These are phyloP conservation scores for Fusarium sp. DNA, from an alignment of 2,329 filamentous ascomycete species.

Conservation along the genomic window DNA sequence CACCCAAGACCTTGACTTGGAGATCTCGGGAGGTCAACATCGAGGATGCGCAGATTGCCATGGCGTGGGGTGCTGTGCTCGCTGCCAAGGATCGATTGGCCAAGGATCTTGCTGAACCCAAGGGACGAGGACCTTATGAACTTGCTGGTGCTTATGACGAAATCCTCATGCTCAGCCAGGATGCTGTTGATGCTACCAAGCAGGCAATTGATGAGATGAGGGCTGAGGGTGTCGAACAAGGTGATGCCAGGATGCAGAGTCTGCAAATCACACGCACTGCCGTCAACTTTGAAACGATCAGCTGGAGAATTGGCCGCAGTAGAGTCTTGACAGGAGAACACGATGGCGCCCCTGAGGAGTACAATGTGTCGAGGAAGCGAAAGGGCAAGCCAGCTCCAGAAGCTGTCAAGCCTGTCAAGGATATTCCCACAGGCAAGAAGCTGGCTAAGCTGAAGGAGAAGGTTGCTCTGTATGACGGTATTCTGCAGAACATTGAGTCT, in stretches of 20 bases:
- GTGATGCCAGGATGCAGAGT: conserved; percentile 88
- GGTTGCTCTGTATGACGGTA: conserved; percentile 89
- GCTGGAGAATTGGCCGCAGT: conserved; percentile 94
- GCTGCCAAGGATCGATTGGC: conserved; percentile 61
- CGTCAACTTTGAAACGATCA: conserved; percentile 92
- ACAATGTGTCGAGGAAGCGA: conserved; percentile 61
- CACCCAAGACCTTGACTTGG: conserved; percentile 84
- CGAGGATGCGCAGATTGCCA: conserved; percentile 90
- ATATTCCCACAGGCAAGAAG: conserved; percentile 77
- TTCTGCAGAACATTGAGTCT: conserved; percentile 87
- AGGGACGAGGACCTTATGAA: conserved; percentile 65
- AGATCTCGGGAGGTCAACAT: conserved; percentile 85
- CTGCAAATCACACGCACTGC: conserved; percentile 92
- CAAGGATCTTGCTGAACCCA: conserved; percentile 56
- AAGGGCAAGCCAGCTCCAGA: conserved; percentile 48
- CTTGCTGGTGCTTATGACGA: conserved; percentile 90
- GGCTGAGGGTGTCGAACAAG: conserved; percentile 82
- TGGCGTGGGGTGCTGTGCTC: conserved; percentile 78
- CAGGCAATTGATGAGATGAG: conserved; percentile 90
- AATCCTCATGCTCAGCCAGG: conserved; percentile 88
- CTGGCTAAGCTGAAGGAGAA: conserved; percentile 85
- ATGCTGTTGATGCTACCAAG: conserved; percentile 93
- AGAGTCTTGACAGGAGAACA: conserved; percentile 84
- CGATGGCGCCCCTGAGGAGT: conserved; percentile 74
- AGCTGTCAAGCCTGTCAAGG: conserved; percentile 59